These are phyloP conservation scores for Sarocladium strictum DNA, from an alignment of 2,329 filamentous ascomycete species.

Conservation along the genomic window DNA sequence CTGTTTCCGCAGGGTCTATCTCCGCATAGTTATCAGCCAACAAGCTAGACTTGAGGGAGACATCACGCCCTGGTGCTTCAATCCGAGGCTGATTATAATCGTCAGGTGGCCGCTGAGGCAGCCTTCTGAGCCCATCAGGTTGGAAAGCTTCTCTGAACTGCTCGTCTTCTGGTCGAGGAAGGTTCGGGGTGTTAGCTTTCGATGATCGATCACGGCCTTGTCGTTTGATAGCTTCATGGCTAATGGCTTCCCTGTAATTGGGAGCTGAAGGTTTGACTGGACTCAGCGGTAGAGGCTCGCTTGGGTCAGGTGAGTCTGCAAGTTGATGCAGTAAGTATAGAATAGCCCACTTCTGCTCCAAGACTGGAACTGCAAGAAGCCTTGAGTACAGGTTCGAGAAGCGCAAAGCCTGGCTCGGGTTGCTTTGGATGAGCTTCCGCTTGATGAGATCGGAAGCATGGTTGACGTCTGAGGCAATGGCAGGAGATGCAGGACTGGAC, in stretches of 20 bases:
- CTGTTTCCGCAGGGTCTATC: constrained; percentile 57
- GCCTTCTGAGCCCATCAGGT: constrained; percentile 42
- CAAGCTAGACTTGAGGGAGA: constrained; percentile 51
- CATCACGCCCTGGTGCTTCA: constrained; percentile 36
- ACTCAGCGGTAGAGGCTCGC: constrained; percentile 42
- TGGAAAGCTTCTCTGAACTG: constrained; percentile 48
- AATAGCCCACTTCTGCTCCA: constrained; percentile 96
- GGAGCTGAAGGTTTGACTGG: constrained; percentile 33
- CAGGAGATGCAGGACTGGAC: constrained; percentile 41
- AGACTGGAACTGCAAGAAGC: constrained; percentile 81
- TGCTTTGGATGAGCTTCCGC: constrained; percentile 74
- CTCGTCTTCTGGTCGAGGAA: constrained; percentile 38
- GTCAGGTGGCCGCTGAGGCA: constrained; percentile 32
- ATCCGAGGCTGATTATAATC: constrained; percentile 28
- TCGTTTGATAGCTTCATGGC: constrained; percentile 28
- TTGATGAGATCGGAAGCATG: constrained; percentile 92
- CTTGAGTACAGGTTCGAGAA: constrained; percentile 90
- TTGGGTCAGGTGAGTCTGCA: constrained; percentile 59
- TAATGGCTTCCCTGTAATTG: constrained; percentile 31
- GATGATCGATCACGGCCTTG: constrained; percentile 31
- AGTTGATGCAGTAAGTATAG: constrained; percentile 84
- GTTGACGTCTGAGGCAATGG: constrained; percentile 68
- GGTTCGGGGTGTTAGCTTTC: constrained; percentile 28
- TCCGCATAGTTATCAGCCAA: constrained; percentile 51
- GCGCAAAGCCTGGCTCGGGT: constrained; percentile 69